Conservation (phyloP, 495 filamentous ascomycete species). For the Aspergillus ostianus region DNA sequence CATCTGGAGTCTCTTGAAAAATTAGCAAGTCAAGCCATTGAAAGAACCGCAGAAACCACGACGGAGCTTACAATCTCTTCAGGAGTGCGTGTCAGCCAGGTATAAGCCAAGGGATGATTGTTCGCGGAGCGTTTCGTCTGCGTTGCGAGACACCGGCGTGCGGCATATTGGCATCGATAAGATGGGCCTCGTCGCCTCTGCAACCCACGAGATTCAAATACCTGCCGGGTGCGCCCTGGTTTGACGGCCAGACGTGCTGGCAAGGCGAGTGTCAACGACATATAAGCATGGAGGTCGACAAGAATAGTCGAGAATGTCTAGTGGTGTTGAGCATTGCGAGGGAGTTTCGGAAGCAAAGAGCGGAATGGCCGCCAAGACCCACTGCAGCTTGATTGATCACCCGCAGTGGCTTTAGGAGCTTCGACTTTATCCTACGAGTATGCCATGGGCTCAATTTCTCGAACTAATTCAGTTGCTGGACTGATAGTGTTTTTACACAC, state of each 20-base stretch:
- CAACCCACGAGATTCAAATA: conserved; percentile 8
- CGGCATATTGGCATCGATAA: conserved; percentile 2
- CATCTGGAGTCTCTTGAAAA: conserved; percentile 29
- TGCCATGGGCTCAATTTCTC: not conserved
- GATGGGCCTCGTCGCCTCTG: not conserved
- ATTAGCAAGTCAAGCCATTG: conserved; percentile 10
- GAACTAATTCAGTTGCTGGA: no score
- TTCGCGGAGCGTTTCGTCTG: conserved; percentile 11
- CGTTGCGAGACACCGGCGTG: conserved; percentile 23
- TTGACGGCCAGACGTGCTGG: conserved; percentile 18
- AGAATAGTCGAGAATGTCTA: not conserved
- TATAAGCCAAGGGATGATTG: conserved; percentile 28
- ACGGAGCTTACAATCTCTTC: conserved; percentile 29
- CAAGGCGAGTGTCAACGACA: conserved; percentile 21
- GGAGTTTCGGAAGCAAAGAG: conserved; percentile 20
- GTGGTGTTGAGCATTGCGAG: conserved; percentile 1
- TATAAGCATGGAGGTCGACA: conserved; percentile 17
- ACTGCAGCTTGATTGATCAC: not conserved
- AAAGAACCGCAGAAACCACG: not conserved
- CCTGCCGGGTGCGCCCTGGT: conserved; percentile 7
- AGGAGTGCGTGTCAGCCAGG: conserved; percentile 42
- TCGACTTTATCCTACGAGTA: not conserved
- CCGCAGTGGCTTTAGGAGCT: no score
- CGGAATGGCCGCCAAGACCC: not conserved
- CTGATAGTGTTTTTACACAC: no score